A percentile compares a stretch with the other conserved stretches of the same genome.
Evolutionary conservation across 2,329 filamentous ascomycete genomes (phyloP).

Genomic region (Helotiales sp.): DNA sequence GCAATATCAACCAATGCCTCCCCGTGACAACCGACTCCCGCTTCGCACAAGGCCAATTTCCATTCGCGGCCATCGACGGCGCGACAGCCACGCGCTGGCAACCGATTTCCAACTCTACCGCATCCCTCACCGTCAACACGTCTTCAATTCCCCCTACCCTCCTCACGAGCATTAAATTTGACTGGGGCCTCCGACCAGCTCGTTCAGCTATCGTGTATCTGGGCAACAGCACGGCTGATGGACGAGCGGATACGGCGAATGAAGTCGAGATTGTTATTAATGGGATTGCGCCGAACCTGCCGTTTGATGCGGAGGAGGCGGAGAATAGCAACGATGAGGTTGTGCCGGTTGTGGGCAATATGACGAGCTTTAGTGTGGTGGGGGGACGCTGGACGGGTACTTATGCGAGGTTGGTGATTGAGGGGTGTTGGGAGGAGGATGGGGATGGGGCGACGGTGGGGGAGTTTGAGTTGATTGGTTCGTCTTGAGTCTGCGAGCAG

Average conservation of each 20-base stretch:
- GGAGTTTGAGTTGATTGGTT: constrained; percentile 50
- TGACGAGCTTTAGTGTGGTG: constrained; percentile 36
- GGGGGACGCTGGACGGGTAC: constrained; percentile 40
- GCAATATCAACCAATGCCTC: constrained; percentile 70
- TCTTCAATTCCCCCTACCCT: constrained; percentile 45
- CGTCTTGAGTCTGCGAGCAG: neutral
- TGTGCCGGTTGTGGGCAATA: constrained; percentile 40
- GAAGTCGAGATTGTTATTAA: constrained; percentile 31
- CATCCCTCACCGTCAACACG: constrained; percentile 62
- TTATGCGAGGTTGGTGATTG: constrained; percentile 49
- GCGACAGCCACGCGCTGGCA: constrained; percentile 71
- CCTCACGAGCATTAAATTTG: constrained; percentile 58
- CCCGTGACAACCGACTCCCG: constrained; percentile 53
- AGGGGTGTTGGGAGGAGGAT: constrained; percentile 51
- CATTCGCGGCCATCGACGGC: constrained; percentile 69
- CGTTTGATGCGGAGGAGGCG: constrained; percentile 33
- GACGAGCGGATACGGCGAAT: constrained; percentile 22
- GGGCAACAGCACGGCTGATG: constrained; percentile 45
- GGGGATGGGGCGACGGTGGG: constrained; percentile 55
- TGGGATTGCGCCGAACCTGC: constrained; percentile 33
- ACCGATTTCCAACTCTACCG: constrained; percentile 56
- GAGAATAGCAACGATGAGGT: constrained; percentile 24
- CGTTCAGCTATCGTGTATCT: constrained; percentile 58
- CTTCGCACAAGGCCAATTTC: constrained; percentile 70
- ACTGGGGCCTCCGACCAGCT: constrained; percentile 64